Evolutionary conservation across 495 filamentous ascomycete species (phyloP), one percentile per base, ranked within the genome.

Genomic region (Immersiella caudata): DNA sequence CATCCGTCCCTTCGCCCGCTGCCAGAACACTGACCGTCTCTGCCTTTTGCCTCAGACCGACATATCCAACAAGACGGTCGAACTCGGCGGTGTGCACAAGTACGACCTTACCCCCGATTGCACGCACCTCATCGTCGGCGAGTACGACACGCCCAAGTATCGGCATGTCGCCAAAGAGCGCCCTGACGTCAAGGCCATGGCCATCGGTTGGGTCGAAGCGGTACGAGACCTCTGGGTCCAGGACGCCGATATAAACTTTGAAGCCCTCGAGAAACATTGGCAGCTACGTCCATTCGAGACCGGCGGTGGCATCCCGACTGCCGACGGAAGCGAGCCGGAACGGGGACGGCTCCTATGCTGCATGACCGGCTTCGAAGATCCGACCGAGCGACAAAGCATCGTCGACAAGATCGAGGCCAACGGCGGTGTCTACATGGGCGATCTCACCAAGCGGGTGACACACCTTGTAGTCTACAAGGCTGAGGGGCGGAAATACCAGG

Each of bases 91-190:
- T 33, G 79, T 83, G 65, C 90, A 94, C 81, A 89, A 90, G 66
- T 88, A 91, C 73, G 93, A 98, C 76, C 88, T 99, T n/a, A 98
- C 95, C 35, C 91, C 91, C 55, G 93, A 97, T 75, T 93, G 96
- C 66, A 99, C 95, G 2, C 95, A 99, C 80, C 86, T 99, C 29
- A 87, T 99, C 69, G 91, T 97, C 69, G 95, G 93, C 72, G 89
- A 91, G 66, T 89, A 90, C 64, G 85, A 92, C 70, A 97, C 94
- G 0, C 86, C 89, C 16, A 99, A 99, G 76, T 99, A 99, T 81
- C 90, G 89, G 73, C 97, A 95, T 79, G 94, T 97, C 72, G 95
- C 95, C 24, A 93, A 88, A 68, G 91, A 94, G 75, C 85, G 95
- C 29, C 84, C 88, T 36, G 95, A 99, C 75, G 88, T 99, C 70